Base-by-base conservation (phyloP, 2,329 filamentous ascomycete genomes). In the Dothistroma pini region DNA sequence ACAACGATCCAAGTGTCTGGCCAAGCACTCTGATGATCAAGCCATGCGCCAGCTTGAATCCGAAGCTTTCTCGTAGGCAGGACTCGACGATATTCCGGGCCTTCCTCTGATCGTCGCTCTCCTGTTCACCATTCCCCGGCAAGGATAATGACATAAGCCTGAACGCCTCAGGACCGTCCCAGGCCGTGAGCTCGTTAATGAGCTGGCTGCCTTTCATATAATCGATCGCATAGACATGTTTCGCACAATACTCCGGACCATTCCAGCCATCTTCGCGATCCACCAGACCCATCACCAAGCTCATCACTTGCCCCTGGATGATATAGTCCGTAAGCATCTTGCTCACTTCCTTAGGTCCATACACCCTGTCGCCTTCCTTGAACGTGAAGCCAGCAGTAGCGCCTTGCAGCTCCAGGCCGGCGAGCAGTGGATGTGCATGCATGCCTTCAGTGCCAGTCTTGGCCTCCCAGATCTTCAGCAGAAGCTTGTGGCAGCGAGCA, bases 1-100 rank as follows among this genome's bases (percentile, higher is more conserved):
- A 85, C 34, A 83, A 64, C 29, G 81, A 81, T 0, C 82, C 81
- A 11, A 86, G 70, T 0, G 83, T 85, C 19, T 78, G 74, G 0
- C 79, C 79, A 29, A 78, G 71, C 0, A 84, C 77, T 38, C 77
- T 75, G 9, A 84, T 52, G 25, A 84, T 84, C 25, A 84, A 66
- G 0, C 83, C 83, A 63, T 84, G 82, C 0, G 81, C 81, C 8
- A 86, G 70, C 71, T 85, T 85, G 69, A 85, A 81, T 1, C 78
- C 79, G 68, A 83, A 85, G 63, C 81, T 83, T 60, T 70, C 75
- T 14, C 65, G 69, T n/a, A 85, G 69, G 60, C 80, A 81, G 0
- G 67, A 75, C 68, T 84, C 80, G 0, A 86, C 81, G 55, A 85
- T 80, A 62, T 78, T 72, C 34, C 80, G 75, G 0, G 83, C 83